Base-by-base conservation (phyloP, 805 yeast species). In the Candida quercuum region DNA sequence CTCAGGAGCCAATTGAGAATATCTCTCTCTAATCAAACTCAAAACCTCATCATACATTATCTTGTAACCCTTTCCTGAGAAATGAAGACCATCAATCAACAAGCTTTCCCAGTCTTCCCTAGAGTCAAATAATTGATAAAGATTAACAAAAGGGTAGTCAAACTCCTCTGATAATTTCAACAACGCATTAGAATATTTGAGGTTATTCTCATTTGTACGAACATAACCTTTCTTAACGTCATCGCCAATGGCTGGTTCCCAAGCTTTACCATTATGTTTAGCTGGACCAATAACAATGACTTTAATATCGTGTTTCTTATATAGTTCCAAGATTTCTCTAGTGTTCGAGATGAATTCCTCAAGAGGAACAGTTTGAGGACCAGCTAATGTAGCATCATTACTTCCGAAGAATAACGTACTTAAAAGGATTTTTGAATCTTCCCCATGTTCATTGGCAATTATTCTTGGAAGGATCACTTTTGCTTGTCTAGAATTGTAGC, bases 361-460 rank as follows among this genome's bases (percentile, higher is more conserved):
- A 4, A 81, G 15, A 1, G 75, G 72, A 10, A 86, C 86, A 17
- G 61, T 60, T 45, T 72, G 77, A 4, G 54, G 50, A 4, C 70
- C 71, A 1, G 54, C 64, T 8, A 61, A 45, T 3, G 73, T 68
- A 0, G 82, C 69, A 56, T 88, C 97, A 52, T 88, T 88, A 12
- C 95, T 74, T 4, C 96, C 96, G 49, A 86, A 77, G 54, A 83
- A 87, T 2, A 87, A 61, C 10, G 78, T 74, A 41, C 77, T 65
- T 10, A 69, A 45, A 3, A 45, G 59, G 35, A 76, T 61, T 40
- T 59, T 54, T 27, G 59, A 54, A 4, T 43, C 46, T 6, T 49
- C 63, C 1, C 58, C 64, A 33, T 72, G 59, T 43, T 78, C 85
- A 4, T 58, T 50, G 17, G 69, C 63, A 24, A 86, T 57, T 11